These are phyloP conservation scores for Kentomonas sorsogonicus DNA, from an alignment of 208 protist genomes.

Conservation along the genomic window DNA sequence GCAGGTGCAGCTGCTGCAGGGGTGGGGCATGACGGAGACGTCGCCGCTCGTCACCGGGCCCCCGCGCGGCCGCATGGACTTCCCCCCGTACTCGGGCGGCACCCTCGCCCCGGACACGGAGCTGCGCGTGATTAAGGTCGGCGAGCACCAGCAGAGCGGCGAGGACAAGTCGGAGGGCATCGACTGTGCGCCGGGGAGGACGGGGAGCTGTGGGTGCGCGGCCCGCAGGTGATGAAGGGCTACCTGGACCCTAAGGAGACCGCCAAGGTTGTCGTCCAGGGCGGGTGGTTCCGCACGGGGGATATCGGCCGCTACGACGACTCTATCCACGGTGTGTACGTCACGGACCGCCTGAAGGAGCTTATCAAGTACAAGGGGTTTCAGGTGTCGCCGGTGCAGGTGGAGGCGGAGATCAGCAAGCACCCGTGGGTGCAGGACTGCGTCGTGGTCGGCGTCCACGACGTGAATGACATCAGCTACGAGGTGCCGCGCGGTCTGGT, in stretches of 20 bases:
- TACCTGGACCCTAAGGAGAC: constrained; percentile 62
- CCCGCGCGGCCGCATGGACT: background rate
- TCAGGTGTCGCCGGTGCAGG: constrained; percentile 76
- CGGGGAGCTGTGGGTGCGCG: constrained; percentile 71
- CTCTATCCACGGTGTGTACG: constrained; percentile 26
- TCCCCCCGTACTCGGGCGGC: constrained; percentile 15
- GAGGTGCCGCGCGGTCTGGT: constrained; percentile 76
- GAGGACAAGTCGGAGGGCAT: constrained; percentile 24
- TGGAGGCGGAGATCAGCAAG: constrained; percentile 52
- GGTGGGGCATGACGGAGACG: constrained; percentile 76
- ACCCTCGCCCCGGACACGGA: constrained; percentile 25
- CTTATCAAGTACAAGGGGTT: constrained; percentile 91
- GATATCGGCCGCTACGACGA: constrained; percentile 60
- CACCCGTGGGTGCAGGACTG: constrained; percentile 60
- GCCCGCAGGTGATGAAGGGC: constrained; percentile 73
- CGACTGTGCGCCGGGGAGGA: constrained; percentile 15
- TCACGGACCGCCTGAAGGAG: constrained; percentile 82
- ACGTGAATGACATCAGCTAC: constrained; percentile 32
- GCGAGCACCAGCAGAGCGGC: constrained; percentile 30
- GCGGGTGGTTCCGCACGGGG: constrained; percentile 68
- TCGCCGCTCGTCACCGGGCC: constrained; percentile 33
- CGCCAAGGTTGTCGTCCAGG: constrained; percentile 29
- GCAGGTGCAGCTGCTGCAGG: constrained; percentile 28
- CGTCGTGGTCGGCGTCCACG: constrained; percentile 60
- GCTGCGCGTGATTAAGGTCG: constrained; percentile 32